Evolutionary conservation across 31 red algal species (phyloP), one percentile per base, ranked within the genome.

Genomic region (Endocladia muricata): DNA sequence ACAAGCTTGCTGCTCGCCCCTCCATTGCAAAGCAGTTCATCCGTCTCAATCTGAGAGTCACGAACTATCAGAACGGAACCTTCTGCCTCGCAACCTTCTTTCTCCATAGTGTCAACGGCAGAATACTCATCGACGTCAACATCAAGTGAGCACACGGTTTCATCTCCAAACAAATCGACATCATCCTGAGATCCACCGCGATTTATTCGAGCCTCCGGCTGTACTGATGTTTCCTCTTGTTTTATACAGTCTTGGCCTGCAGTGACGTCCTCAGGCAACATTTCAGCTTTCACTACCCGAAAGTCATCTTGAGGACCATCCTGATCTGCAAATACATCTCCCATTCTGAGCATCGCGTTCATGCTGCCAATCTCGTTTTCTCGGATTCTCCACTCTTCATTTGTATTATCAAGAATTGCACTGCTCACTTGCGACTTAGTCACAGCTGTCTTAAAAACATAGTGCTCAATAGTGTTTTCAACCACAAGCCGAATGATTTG

Each of bases 381-480:
- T 11, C 52, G 36, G 57, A 82, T 63, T 22, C 60, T 56, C 77
- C 78, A 82, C 51, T 82, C 77, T 65, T 91, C 78, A 36, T 91
- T 81, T 21, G 87, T 82, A 48, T 91, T 83, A 33, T 91, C 87
- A 22, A 91, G 63, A 70, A 91, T 83, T 23, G 87, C 79, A 63
- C 71, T 83, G 44, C 78, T 83, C 8, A 91, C 72, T 59, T 91
- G 87, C 40, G 78, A 64, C 71, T 91, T 91, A 23, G 81, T 59
- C 7, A 92, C 68, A 13, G 77, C 76, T 8, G 78, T 81, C 31
- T 86, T 78, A 65, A 81, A 81, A 28, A 94, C 89, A 61, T 93
- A 83, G 43, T 98, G 86, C 72, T 98, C 95, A 59, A 98, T 83
- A 6, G 95, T 98, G 74, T 89, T 68, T 41, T 86, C 82, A 37